Evolutionary conservation across 2,329 filamentous ascomycete genomes (phyloP), one percentile per base, ranked within the genome.

Genomic region (Epichloe aotearoae): DNA sequence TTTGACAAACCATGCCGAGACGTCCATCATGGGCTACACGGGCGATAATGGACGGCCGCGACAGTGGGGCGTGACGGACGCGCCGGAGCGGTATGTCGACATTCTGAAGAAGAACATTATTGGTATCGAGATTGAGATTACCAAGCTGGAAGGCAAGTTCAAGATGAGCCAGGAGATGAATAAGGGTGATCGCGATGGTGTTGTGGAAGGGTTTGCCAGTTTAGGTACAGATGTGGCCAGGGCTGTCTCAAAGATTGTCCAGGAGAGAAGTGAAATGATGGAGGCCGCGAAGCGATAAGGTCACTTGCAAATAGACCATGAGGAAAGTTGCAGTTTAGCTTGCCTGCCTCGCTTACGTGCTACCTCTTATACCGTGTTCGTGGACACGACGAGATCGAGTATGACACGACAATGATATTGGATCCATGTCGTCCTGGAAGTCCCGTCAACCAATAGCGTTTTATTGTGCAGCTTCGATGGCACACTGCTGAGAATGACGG

Each of bases 91-190:
- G 0, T 86, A 81, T 61, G 61, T 83, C 7, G 70, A 77, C 7
- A 56, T 53, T 11, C 55, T 82, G 58, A 75, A 74, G 62, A 82
- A 77, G 66, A 71, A 65, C 40, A 80, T 83, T 43, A 72, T 82
- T 34, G 80, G 80, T 0, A 71, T 84, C 14, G 77, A 83, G 59
- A 77, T 84, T 41, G 62, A 66, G 41, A 72, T 84, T 51, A 69
- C 73, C 1, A 60, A 70, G 5, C 60, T 84, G 36, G 73, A 75
- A 46, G 80, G 80, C 12, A 83, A 82, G 66, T 81, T 76, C 56
- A 84, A 84, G 67, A 82, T 83, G 80, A 82, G 76, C 55, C 80
- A 84, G 64, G 80, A 83, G 58, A 69, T 73, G 69, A 51, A 60
- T 0, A 58, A 61, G 2, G 77, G 70, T 0, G 81, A 84, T 58